Evolutionary conservation across 441 rosid genomes (phyloP), one percentile per base, ranked within the genome.

Genomic region (Jatropha multifida): DNA sequence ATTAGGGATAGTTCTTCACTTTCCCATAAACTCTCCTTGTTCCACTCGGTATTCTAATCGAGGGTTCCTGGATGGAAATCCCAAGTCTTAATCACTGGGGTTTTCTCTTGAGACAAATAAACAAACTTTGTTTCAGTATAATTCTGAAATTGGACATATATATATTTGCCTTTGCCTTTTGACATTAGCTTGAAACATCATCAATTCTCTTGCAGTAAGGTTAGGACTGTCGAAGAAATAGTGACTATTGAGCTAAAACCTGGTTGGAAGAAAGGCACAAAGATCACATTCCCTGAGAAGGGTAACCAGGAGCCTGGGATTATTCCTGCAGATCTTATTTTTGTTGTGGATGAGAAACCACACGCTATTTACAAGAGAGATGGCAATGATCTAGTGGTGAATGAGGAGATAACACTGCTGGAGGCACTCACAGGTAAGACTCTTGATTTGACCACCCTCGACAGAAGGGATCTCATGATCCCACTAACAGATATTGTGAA

Each of bases 251-350:
- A 94, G 73, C 80, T 94, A 82, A 94, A 84, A 83, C 92, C 98
- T 26, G 99, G 99, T 65, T 94, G 99, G 99, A 93, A 94, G 89
- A 93, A 85, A 84, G 98, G 99, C 63, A 93, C 97, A 32, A 94
- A 90, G 84, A 90, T 94, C 65, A 94, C 97, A 56, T 93, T 94
- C 69, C 92, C 91, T 32, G 92, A 91, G 81, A 94, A 88, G 81
- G 99, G 97, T 68, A 93, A 91, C 74, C 90, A 91, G 80, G 97
- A 87, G 83, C 90, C 93, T 75, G 92, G 92, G 40, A 74, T 86
- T 76, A 82, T 88, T 73, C 94, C 98, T 4, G 89, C 99, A 5
- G 98, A 94, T 82, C 76, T 94, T 51, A 81, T 93, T 7, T 94
- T 93, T 37, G 81, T 94, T 56, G 78, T 94, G 49, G 94, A 91